Conservation (phyloP, 805 yeast species). For the Pichia sporocuriosa region DNA sequence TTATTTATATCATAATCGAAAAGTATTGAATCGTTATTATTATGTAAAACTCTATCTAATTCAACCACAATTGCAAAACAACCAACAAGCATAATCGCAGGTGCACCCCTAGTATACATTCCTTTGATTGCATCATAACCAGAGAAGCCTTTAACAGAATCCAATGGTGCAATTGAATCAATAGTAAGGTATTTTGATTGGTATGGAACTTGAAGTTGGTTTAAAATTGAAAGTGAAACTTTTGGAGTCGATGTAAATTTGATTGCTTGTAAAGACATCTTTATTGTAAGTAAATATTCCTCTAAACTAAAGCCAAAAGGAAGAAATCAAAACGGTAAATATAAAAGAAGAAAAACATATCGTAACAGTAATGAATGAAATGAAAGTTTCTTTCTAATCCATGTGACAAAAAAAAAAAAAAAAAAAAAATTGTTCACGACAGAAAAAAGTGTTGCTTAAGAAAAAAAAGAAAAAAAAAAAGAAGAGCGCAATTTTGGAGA, state of each 20-base stretch:
- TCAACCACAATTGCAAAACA: slow-evolving; percentile 80
- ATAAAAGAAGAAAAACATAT: background rate
- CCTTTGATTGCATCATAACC: slow-evolving; percentile 77
- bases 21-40: slow-evolving; percentile 16
- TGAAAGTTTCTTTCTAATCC: no score
- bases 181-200: slow-evolving; percentile 62
- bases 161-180: slow-evolving; percentile 45
- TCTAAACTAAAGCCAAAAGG: no score
- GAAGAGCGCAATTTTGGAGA: no score
- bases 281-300: no score
- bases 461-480: no score
- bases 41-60: slow-evolving; percentile 30
- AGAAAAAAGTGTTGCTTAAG: no score
- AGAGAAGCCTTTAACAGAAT: slow-evolving; percentile 41
- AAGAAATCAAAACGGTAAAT: no score
- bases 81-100: slow-evolving; percentile 96
- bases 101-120: slow-evolving; percentile 98
- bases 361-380: no score
- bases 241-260: slow-evolving; percentile 42
- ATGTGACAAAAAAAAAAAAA: no score
- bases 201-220: slow-evolving; percentile 81
- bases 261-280: slow-evolving; percentile 55
- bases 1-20: slow-evolving; percentile 23
- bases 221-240: slow-evolving; percentile 53
- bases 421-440: no score